phyloP scores from a whole-genome alignment of 2,329 filamentous ascomycete species.

The Colletotrichum sp. region DNA sequence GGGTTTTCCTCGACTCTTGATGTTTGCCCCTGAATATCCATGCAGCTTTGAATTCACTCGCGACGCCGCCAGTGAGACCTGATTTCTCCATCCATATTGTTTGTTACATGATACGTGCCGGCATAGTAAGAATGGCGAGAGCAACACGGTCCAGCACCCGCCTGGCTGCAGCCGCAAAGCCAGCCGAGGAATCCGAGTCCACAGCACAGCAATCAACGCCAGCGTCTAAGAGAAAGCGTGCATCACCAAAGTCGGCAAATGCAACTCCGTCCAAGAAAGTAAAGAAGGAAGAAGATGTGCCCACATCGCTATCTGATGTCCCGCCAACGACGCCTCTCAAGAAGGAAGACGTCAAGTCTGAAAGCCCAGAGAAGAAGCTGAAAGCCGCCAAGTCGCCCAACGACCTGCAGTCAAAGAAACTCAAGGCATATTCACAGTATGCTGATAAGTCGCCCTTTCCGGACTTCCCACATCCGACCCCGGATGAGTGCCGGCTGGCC shows the following conservation, averaged over 20 bases:
- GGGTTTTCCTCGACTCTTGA: neutral
- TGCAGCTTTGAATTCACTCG: neutral
- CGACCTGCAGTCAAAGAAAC: slow-evolving; percentile 44
- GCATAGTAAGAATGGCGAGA: slow-evolving; percentile 3
- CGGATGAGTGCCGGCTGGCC: slow-evolving; percentile 72
- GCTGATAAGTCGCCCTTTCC: slow-evolving; percentile 66
- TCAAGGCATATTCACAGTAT: slow-evolving; percentile 46
- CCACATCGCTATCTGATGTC: neutral
- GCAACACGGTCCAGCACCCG: slow-evolving; percentile 21
- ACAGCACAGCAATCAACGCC: neutral
- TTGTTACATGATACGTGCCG: neutral
- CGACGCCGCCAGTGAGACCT: neutral
- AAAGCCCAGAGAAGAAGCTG: neutral
- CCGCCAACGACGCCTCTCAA: slow-evolving; percentile 5
- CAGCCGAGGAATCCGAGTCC: neutral
- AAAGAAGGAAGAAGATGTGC: slow-evolving; percentile 19
- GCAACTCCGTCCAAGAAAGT: slow-evolving; percentile 13
- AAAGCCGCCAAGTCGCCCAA: slow-evolving; percentile 9
- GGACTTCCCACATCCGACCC: slow-evolving; percentile 67
- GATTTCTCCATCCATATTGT: neutral
- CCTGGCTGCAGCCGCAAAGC: neutral
- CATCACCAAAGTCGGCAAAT: neutral
- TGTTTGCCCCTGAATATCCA: neutral
- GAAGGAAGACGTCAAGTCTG: slow-evolving; percentile 2
- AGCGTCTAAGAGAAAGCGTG: slow-evolving; percentile 14